Base-by-base conservation (phyloP, 768 basidiomycete genomes). In the Psilocybe tampanensis region DNA sequence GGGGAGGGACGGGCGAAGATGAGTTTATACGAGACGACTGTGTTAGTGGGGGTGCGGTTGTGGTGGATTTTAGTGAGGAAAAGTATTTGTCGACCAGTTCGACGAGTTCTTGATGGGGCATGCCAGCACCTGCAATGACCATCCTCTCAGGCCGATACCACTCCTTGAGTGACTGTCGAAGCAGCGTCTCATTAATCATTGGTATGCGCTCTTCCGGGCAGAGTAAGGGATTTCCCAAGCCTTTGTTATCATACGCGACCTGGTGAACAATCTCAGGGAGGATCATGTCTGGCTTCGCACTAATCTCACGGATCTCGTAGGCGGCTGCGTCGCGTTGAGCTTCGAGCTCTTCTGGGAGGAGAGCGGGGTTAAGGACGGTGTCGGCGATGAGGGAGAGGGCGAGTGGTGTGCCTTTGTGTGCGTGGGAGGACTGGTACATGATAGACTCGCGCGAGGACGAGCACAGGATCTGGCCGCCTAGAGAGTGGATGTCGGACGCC, bases 391-490 rank as follows among this genome's bases (percentile, higher is more conserved):
- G 83, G 23, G 90, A 89, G 48, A 99, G 70, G 11, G 94, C 94
- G 7, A 86, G 79, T 1, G 91, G 86, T 2, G 95, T 92, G 39
- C 86, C 86, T 59, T 86, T 78, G 62, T 94, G 86, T 67, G 95
- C 95, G 70, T 96, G 90, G 36, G 94, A 93, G 11, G 96, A 96
- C 73, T 98, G 97, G 70, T 98, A 99, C 90, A 97, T 93, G 68
- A 98, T 94, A 19, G 93, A 84, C 71, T 99, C 97, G 44, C 97
- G 82, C 2, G 94, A 89, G 17, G 94, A 92, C 17, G 94, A 88
- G 67, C 91, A 94, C 72, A 90, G 80, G 56, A 98, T 94, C 74
- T 96, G 94, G 15, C 94, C 94, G 39, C 96, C 95, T 32, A 96
- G 80, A 2, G 81, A 80, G 68, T 94, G 88, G 66, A 96, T 89